phyloP scores from a whole-genome alignment of 495 filamentous ascomycete species.

The Aspergillus conjunctus region DNA sequence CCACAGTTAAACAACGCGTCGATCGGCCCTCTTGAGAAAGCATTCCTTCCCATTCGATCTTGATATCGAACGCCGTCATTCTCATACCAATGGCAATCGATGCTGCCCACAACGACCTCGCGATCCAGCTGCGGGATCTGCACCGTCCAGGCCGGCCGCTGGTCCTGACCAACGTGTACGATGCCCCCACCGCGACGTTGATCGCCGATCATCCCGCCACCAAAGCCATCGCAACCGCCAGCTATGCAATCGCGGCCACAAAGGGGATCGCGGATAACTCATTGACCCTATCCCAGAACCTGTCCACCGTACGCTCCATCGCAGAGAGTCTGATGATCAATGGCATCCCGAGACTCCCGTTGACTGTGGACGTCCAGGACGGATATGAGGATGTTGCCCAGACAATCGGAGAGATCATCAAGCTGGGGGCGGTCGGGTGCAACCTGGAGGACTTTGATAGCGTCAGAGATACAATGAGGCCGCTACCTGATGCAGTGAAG shows the following conservation, averaged over 20 bases:
- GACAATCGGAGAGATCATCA: slow-evolving; percentile 38
- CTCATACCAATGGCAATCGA: slow-evolving; percentile 19
- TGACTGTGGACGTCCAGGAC: slow-evolving; percentile 56
- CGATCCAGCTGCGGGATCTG: slow-evolving; percentile 35
- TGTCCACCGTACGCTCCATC: slow-evolving; percentile 79
- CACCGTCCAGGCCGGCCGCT: slow-evolving; percentile 52
- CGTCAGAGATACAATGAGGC: slow-evolving; percentile 31
- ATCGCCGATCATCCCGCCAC: slow-evolving; percentile 43
- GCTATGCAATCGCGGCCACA: slow-evolving; percentile 49
- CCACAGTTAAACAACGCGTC: not conserved
- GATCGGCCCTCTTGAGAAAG: not conserved
- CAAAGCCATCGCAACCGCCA: slow-evolving; percentile 56
- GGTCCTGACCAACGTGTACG: slow-evolving; percentile 55
- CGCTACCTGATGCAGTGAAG: slow-evolving; percentile 36
- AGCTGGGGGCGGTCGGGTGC: slow-evolving; percentile 50
- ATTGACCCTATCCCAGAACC: slow-evolving; percentile 51
- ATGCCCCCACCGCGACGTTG: slow-evolving; percentile 45
- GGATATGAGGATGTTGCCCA: slow-evolving; percentile 50
- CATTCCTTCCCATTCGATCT: not conserved
- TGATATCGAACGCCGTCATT: too few species aligned
- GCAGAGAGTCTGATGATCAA: slow-evolving; percentile 54
- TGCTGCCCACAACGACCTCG: slow-evolving; percentile 23
- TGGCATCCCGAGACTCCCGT: slow-evolving; percentile 30
- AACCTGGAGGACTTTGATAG: slow-evolving; percentile 55
- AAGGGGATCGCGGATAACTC: slow-evolving; percentile 44